These are phyloP conservation scores for Cicer bijugum DNA, from an alignment of 306 rosid genomes.

Conservation along the genomic window DNA sequence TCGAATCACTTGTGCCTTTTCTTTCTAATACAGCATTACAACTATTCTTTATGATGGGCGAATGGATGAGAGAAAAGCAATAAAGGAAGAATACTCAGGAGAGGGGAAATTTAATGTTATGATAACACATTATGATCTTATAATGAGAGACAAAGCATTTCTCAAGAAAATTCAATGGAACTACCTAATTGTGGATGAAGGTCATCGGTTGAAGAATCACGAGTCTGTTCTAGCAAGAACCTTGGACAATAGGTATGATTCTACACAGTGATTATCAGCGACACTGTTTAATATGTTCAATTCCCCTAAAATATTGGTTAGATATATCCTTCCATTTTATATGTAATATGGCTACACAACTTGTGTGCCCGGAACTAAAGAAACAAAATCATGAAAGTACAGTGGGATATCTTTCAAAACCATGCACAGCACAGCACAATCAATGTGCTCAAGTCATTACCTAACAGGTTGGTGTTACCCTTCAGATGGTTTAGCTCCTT, in stretches of 20 bases:
- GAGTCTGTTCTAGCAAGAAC: conserved; percentile 97
- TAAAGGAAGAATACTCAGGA: conserved; percentile 85
- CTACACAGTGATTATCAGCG: conserved; percentile 11
- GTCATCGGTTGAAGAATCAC: conserved; percentile 94
- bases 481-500: conserved; percentile 30
- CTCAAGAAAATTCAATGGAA: conserved; percentile 89
- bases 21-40: conserved; percentile 66
- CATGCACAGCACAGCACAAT: neutral
- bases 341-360: conserved; percentile 32
- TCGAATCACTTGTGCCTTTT: conserved; percentile 41
- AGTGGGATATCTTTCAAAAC: conserved; percentile 34
- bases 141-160: conserved; percentile 96
- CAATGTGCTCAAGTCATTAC: conserved; percentile 28
- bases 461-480: conserved; percentile 26
- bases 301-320: conserved; percentile 34
- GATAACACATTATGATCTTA: conserved; percentile 95
- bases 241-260: conserved; percentile 82
- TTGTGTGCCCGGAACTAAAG: conserved; percentile 11
- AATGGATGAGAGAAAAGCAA: conserved; percentile 89
- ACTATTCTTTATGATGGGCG: conserved; percentile 92
- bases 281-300: conserved; percentile 23
- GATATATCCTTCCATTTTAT: conserved; percentile 31
- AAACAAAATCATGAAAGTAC: conserved; percentile 27
- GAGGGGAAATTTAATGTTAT: conserved; percentile 92
- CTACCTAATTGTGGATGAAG: conserved; percentile 99